These are phyloP conservation scores for Raffaelea ambrosiae DNA, from an alignment of 2,329 filamentous ascomycete species.

Conservation along the genomic window DNA sequence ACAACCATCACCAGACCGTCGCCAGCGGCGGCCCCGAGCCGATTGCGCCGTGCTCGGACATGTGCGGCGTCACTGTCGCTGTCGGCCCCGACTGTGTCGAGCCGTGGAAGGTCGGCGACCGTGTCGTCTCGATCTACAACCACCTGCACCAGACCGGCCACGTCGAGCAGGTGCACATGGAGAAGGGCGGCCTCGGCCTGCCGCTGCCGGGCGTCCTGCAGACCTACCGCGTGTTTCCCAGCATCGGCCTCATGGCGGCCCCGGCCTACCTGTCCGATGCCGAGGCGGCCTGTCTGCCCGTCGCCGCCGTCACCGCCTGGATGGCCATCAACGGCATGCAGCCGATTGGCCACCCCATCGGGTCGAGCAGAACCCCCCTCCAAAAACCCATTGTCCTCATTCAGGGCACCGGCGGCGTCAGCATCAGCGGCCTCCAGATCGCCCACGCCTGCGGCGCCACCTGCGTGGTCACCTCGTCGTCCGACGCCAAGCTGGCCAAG, in stretches of 20 bases:
- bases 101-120: constrained; percentile 46
- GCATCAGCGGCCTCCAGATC: constrained; percentile 42
- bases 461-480: constrained; percentile 48
- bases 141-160: constrained; percentile 50
- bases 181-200: constrained; percentile 45
- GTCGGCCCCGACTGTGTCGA: constrained; percentile 30
- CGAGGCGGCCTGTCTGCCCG: constrained; percentile 52
- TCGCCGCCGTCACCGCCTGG: constrained; percentile 56
- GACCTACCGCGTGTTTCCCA: constrained; percentile 51
- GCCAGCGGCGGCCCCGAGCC: constrained; percentile 23
- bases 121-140: constrained; percentile 60
- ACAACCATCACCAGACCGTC: constrained; percentile 55
- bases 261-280: constrained; percentile 50
- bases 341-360: constrained; percentile 33
- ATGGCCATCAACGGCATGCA: constrained; percentile 55
- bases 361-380: constrained; percentile 7
- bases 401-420: constrained; percentile 47
- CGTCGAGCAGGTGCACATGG: constrained; percentile 45
- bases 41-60: constrained; percentile 61
- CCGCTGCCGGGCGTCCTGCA: constrained; percentile 50
- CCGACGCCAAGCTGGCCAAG: constrained; percentile 38
- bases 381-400: constrained; percentile 29
- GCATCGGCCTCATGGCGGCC: constrained; percentile 43
- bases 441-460: constrained; percentile 41
- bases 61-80: constrained; percentile 53